Evolutionary conservation across 1,284 basidiomycete species (phyloP).

Genomic region (Boletus mariae): DNA sequence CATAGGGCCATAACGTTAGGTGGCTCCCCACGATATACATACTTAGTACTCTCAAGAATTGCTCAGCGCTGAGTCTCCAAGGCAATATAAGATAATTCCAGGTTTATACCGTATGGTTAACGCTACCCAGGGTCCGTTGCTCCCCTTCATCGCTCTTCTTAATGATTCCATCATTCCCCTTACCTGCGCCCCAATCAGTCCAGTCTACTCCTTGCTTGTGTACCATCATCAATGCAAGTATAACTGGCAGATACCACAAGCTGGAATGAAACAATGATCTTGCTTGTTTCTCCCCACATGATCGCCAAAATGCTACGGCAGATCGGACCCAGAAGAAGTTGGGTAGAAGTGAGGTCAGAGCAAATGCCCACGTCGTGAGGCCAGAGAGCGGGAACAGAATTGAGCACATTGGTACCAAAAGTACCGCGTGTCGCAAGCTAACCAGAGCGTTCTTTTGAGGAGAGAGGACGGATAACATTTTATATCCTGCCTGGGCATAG

Average conservation of each 20-base stretch:
- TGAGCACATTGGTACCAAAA: constrained; percentile 80
- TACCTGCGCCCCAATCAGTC: constrained; percentile 44
- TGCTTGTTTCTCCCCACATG: constrained; percentile 78
- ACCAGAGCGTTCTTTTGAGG: constrained; percentile 85
- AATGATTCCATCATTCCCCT: constrained; percentile 13
- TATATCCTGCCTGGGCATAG: constrained; percentile 93
- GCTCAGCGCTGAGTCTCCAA: background rate
- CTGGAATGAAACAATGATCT: constrained; percentile 78
- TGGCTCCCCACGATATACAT: background rate
- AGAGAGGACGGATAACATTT: constrained; percentile 85
- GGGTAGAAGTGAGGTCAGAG: constrained; percentile 72
- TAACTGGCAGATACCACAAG: constrained; percentile 88
- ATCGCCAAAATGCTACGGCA: constrained; percentile 75
- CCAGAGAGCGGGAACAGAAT: constrained; percentile 83
- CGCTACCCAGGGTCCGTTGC: background rate
- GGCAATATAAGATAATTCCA: background rate
- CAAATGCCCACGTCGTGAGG: constrained; percentile 85
- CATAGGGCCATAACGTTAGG: background rate
- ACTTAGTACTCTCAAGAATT: background rate
- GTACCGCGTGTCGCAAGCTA: constrained; percentile 76
- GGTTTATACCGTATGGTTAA: background rate
- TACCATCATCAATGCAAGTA: constrained; percentile 91
- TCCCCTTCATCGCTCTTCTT: background rate
- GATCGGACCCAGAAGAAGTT: constrained; percentile 72
- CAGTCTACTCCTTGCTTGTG: constrained; percentile 84